Percentiles rank a stretch among this genome's conserved stretches.
Conservation (phyloP, 1,284 basidiomycete genomes). For the Boletus mariae region DNA sequence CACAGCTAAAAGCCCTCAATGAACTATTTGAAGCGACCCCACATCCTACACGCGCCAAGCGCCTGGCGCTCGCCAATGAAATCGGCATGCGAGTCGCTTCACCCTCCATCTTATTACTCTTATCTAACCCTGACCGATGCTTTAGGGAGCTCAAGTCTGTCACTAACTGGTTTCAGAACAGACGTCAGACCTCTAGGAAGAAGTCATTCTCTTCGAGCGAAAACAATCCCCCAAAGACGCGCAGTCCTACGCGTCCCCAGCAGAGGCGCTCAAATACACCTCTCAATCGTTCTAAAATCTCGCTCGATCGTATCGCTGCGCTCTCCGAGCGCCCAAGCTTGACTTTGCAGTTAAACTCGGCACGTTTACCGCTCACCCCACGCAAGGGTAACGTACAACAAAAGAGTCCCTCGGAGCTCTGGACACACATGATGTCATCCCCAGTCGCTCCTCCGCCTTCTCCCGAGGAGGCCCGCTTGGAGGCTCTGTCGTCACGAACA, state of each 20-base stretch:
- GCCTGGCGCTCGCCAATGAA: slow-evolving; percentile 39
- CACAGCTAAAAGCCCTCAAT: slow-evolving; percentile 40
- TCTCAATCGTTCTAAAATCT: slow-evolving; percentile 29
- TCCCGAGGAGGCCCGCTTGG: slow-evolving; percentile 31
- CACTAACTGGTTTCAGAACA: slow-evolving; percentile 37
- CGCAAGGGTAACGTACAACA: slow-evolving; percentile 18
- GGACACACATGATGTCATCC: slow-evolving; percentile 44
- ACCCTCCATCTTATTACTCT: too few species aligned
- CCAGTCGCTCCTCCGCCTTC: slow-evolving; percentile 36
- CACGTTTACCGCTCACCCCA: slow-evolving; percentile 32
- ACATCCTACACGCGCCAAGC: slow-evolving; percentile 45
- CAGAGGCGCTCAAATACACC: slow-evolving; percentile 12
- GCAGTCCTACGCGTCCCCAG: slow-evolving; percentile 7
- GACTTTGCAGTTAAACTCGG: slow-evolving; percentile 11
- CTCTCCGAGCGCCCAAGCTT: slow-evolving; percentile 36
- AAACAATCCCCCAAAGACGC: slow-evolving; percentile 16
- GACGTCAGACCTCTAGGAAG: slow-evolving; percentile 27
- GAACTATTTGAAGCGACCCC: slow-evolving; percentile 37
- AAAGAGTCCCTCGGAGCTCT: slow-evolving; percentile 29
- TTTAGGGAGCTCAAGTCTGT: slow-evolving; percentile 35
- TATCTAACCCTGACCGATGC: slow-evolving; percentile 3
- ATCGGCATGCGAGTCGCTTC: slow-evolving; percentile 38
- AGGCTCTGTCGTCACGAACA: slow-evolving; percentile 29
- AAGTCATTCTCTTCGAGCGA: slow-evolving; percentile 22
- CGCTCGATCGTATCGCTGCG: slow-evolving; percentile 41